Evolutionary conservation across 305 asterid species (phyloP), one percentile per base, ranked within the genome.

Genomic region (Rubia balearica): DNA sequence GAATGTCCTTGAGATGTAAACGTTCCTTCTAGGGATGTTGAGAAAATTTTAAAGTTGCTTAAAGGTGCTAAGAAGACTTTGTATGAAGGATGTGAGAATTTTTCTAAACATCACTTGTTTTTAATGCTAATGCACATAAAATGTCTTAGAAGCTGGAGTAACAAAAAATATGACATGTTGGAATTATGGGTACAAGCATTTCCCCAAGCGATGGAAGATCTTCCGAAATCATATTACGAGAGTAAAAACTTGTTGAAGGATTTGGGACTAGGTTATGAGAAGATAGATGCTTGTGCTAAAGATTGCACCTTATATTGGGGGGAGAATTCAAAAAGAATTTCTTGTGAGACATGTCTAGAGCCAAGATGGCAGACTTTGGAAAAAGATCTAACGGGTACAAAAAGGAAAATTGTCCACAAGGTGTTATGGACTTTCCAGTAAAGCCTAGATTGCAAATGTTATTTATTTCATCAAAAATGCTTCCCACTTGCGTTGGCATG

Each of bases 381-480:
- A 36, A 45, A 57, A 53, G 64, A 69, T 40, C 73, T 51, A 30
- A 40, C 27, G 0, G 57, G 42, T 57, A 1, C 0, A 8, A 57
- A 57, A 42, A 70, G 42, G 10, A 70, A 70, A 7, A 19, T 70
- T 8, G 10, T 66, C 0, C 11, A 19, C 6, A 70, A 57, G 16
- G 17, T 40, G 2, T 13, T 74, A n/a, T 30, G 67, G 33, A 74
- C 11, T 80, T 81, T 61, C 73, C 79, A 0, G 6, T 77, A 6
- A 71, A 62, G 6, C 68, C 79, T 14, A 68, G 78, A 6, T 24
- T 81, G 0, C 80, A 77, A 42, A 10, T 67, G 5, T 36, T 77
- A 3, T 74, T 45, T 16, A 72, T 72, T 72, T 77, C 79, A 7
- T 13, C 42, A 1, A 53, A 69, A 38, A 53, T 40, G 9, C 64